Conservation (phyloP, 148 eudicot genomes). For the Rhododendron williamsianum region DNA sequence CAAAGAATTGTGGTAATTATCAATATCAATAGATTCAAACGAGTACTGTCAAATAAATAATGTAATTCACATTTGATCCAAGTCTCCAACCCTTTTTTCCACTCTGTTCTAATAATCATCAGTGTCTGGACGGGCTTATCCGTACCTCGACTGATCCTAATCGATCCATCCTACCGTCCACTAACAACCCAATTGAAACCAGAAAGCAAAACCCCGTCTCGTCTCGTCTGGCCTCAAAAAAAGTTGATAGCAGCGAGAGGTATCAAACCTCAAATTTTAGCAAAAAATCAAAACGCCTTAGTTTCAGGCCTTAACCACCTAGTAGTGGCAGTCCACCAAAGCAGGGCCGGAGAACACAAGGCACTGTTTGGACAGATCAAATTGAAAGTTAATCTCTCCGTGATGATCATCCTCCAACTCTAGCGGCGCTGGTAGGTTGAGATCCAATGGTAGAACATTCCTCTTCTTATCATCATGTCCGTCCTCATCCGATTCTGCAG, state of each 20-base stretch:
- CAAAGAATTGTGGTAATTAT: neutral
- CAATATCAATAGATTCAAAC: neutral
- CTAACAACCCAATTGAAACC: too few relatives aligned
- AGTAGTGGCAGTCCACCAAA: slow-evolving; percentile 39
- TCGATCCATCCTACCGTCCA: too few relatives aligned
- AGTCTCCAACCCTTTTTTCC: neutral
- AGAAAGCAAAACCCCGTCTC: too few relatives aligned
- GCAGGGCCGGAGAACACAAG: slow-evolving; percentile 34
- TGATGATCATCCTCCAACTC: slow-evolving; percentile 14
- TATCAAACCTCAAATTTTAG: too few relatives aligned
- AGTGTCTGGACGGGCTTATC: too few relatives aligned
- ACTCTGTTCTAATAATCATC: neutral
- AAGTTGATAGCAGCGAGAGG: too few relatives aligned
- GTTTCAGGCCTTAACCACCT: neutral
- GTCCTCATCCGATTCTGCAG: neutral
- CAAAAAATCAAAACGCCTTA: too few relatives aligned
- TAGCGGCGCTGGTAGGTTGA: slow-evolving; percentile 77
- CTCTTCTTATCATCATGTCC: slow-evolving; percentile 10
- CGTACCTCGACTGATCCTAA: too few relatives aligned
- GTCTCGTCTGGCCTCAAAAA: too few relatives aligned
- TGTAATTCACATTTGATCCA: neutral
- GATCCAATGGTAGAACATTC: slow-evolving; percentile 39
- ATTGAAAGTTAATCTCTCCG: slow-evolving; percentile 2
- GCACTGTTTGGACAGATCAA: slow-evolving; percentile 19
- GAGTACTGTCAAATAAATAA: neutral